phyloP scores from a whole-genome alignment of 176 grass and related monocot genomes.

The Lolium multiflorum region DNA sequence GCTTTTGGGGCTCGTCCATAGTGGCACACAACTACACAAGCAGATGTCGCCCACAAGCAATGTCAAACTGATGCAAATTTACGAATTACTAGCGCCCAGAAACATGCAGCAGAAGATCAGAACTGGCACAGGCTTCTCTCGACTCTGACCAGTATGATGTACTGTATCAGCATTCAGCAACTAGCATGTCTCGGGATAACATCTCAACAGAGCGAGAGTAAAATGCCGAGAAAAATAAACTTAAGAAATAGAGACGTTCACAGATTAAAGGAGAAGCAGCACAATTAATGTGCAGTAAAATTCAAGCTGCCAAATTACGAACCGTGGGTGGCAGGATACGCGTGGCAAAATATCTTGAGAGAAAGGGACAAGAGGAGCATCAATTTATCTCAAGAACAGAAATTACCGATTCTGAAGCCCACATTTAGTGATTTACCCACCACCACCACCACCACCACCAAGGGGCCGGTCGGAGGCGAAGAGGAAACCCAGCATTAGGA shows the following conservation, averaged over 20 bases:
- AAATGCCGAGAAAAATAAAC: no score
- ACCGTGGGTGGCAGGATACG: neutral
- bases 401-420: neutral
- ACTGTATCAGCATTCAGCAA: neutral
- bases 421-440: no score
- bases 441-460: neutral
- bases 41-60: no score
- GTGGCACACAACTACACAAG: no score
- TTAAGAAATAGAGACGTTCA: neutral
- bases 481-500: slow-evolving; percentile 16
- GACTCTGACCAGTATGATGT: neutral
- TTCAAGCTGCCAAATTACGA: neutral
- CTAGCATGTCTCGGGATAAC: neutral
- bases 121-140: neutral
- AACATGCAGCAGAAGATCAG: neutral
- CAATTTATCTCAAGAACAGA: neutral
- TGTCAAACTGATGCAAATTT: no score
- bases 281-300: neutral
- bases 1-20: no score
- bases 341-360: neutral
- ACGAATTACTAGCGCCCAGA: no score
- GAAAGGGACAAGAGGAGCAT: neutral
- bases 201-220: neutral
- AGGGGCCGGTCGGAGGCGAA: neutral
- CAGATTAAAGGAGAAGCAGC: neutral